phyloP scores from a whole-genome alignment of 805 yeast species.

The Hanseniaspora valbyensis region DNA sequence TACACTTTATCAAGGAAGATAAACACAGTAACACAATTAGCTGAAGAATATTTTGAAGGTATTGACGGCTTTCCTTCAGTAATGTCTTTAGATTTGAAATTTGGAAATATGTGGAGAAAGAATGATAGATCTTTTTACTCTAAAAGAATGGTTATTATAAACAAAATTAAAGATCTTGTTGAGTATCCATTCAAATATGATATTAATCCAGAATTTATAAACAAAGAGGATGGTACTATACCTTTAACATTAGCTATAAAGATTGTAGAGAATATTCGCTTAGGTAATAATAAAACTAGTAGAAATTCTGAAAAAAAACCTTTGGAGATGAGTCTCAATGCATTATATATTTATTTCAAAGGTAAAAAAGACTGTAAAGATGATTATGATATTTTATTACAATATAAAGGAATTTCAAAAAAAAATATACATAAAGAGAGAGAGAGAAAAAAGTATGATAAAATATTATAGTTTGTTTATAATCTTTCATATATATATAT shows the following conservation, averaged over 20 bases:
- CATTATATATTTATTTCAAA: slow-evolving; percentile 24
- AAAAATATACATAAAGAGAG: no score
- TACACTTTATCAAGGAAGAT: slow-evolving; percentile 24
- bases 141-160: slow-evolving; percentile 25
- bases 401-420: slow-evolving; percentile 20
- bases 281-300: slow-evolving; percentile 24
- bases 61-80: slow-evolving; percentile 25
- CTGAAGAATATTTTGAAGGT: slow-evolving; percentile 27
- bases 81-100: slow-evolving; percentile 23
- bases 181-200: slow-evolving; percentile 21
- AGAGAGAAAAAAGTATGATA: slow-evolving; percentile 14
- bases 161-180: slow-evolving; percentile 21
- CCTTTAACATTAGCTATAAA: slow-evolving; percentile 21
- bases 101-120: slow-evolving; percentile 26
- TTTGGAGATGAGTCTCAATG: slow-evolving; percentile 22
- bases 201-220: slow-evolving; percentile 18
- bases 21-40: slow-evolving; percentile 23
- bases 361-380: slow-evolving; percentile 22
- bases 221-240: slow-evolving; percentile 9
- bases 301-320: slow-evolving; percentile 16
- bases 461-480: background rate
- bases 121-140: slow-evolving; percentile 25
- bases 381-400: slow-evolving; percentile 22
- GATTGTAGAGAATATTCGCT: slow-evolving; percentile 25
- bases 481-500: background rate